Base-by-base conservation (phyloP, 148 eudicot genomes). In the Rhododendron molle region DNA sequence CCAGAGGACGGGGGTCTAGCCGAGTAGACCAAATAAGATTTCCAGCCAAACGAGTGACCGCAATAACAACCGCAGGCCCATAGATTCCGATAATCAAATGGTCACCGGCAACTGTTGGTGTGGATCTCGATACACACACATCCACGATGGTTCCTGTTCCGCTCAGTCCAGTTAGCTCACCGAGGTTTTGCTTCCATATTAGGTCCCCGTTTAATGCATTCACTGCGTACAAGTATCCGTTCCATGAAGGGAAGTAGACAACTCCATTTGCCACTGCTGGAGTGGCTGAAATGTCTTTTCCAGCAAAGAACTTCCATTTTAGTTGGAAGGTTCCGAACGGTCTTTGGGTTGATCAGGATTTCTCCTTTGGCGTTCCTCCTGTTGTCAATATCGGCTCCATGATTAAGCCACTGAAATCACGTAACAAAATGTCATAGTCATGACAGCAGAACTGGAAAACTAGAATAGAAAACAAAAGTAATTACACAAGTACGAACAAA, bases 211-310 rank as follows among this genome's bases (percentile, higher is more conserved):
- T 88, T 13, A 81, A 13, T 18, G 92, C 94, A 49, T 81, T 81
- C 14, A 92, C 91, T 1, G 96, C 96, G 60, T 92, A 94, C 16
- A 94, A 26, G 83, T 89, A 85, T 6, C 96, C 95, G 69, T 94
- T 90, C 95, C 96, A 94, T 10, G 93, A 86, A 1, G 96, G 96
- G 69, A 94, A 91, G 82, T 93, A 93, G 23, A 94, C 89, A 0
- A 86, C 81, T 34, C 91, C 93, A 49, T 92, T 84, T 38, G 92
- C 88, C 49, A 93, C 85, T 23, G 96, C 91, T 56, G 93, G 96
- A 7, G 94, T 94, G 36, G 96, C 95, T 3, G 95, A 88, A 81
- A 91, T 86, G 81, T 94, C 95, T 6, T 88, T 89, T 72, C 94
- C 96, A 4, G 92, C 90, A 6, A 40, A 38, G 84, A 92, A 94